Base-by-base conservation (phyloP, 257 asterid species). In the Solanum clarkiae region DNA sequence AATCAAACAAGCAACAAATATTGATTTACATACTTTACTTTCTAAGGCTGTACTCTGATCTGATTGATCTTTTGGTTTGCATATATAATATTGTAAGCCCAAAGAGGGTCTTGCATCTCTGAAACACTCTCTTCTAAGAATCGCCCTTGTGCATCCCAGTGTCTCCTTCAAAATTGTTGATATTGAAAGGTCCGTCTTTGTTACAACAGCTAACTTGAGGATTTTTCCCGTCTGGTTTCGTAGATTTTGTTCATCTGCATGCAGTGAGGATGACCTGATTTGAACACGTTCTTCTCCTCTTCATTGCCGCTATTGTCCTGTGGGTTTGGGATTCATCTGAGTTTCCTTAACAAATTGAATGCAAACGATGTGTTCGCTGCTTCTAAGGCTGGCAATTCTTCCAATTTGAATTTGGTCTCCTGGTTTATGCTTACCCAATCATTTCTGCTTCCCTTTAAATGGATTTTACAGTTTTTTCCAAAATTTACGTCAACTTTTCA, bases 91-190 rank as follows among this genome's bases (percentile, higher is more conserved):
- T 29, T 87, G 55, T 80, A 85, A 91, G 98, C 90, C 93, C 94
- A 82, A 91, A 86, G 92, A 95, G 94, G 93, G 92, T 89, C 89
- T 85, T 96, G 90, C 96, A 93, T 83, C 88, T 15, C 88, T 94
- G 88, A 96, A 92, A 90, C 88, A 84, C 91, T 90, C 93, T 55
- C 87, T 96, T 84, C 95, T 96, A 65, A 89, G 97, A 88, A 90
- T 92, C 72, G 94, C 98, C 85, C 95, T 96, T 80, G 94, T 95
- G 90, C 95, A 92, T 87, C 51, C 91, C 54, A 85, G 88, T 71
- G 91, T 92, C 84, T 92, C 92, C 87, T 95, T 96, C 92, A 90
- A 87, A 93, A 93, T 96, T 80, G 79, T 91, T 84, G 98, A 96
- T 85, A 85, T 86, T 82, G 97, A 96, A 86, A 90, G 98, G 98